These are phyloP conservation scores for Cercospora beticola DNA, from an alignment of 2,329 filamentous ascomycete genomes.

Conservation along the genomic window DNA sequence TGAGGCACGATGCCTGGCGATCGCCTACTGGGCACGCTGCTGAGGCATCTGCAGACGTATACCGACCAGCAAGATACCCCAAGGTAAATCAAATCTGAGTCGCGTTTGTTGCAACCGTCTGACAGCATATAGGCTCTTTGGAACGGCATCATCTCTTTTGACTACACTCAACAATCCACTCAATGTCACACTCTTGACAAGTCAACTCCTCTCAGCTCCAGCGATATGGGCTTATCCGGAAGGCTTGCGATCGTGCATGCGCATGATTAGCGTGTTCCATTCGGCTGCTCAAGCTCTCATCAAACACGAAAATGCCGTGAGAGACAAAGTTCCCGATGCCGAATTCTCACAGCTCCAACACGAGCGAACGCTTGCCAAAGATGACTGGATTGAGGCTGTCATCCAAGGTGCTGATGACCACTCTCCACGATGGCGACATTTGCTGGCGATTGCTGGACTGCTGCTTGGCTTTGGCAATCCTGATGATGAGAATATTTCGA, in stretches of 20 bases:
- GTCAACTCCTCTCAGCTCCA: conserved; percentile 68
- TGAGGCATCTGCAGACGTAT: conserved; percentile 62
- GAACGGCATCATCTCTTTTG: conserved; percentile 66
- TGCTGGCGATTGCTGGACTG: conserved; percentile 76
- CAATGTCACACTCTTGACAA: conserved; percentile 70
- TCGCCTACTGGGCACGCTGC: conserved; percentile 64
- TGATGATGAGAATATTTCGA: conserved; percentile 63
- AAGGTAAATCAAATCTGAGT: conserved; percentile 43
- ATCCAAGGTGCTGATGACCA: conserved; percentile 61
- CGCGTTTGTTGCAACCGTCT: conserved; percentile 5
- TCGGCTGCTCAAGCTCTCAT: conserved; percentile 60
- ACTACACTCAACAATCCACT: conserved; percentile 70
- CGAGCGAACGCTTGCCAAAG: conserved; percentile 40
- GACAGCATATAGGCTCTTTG: conserved; percentile 50
- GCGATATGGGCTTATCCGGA: conserved; percentile 67
- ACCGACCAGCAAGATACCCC: conserved; percentile 60
- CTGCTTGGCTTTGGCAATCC: conserved; percentile 72
- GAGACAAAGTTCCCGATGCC: conserved; percentile 27
- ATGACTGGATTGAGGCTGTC: conserved; percentile 60
- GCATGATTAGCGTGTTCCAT: conserved; percentile 70
- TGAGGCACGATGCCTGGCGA: conserved; percentile 60
- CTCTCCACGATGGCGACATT: conserved; percentile 74
- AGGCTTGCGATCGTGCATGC: conserved; percentile 62
- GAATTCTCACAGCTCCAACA: conserved; percentile 33
- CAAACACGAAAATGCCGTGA: conserved; percentile 47